phyloP scores from a whole-genome alignment of 345 rosid genomes.

The Hypericum perforatum region DNA sequence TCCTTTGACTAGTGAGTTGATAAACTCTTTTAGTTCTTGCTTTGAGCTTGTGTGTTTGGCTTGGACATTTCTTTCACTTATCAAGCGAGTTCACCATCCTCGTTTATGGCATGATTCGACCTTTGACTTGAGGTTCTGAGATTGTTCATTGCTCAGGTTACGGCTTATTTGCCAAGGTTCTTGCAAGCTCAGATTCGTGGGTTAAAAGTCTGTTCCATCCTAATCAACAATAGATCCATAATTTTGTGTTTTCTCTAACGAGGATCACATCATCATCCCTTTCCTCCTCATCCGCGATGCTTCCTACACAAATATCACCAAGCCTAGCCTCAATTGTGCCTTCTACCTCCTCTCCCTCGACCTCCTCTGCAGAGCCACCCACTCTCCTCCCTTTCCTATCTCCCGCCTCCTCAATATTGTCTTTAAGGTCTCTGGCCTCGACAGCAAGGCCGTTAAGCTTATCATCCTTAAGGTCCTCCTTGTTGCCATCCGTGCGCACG shows the following conservation, averaged over 20 bases:
- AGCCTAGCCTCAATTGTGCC: constrained; percentile 75
- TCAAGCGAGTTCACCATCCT: too few relatives aligned
- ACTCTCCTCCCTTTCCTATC: constrained; percentile 18
- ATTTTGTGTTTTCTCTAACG: too few relatives aligned
- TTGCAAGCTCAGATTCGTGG: too few relatives aligned
- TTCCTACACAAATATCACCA: constrained; percentile 52
- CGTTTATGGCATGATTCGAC: too few relatives aligned
- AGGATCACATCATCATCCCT: constrained; percentile 53
- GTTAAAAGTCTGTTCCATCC: too few relatives aligned
- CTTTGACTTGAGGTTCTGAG: too few relatives aligned
- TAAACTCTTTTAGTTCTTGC: too few relatives aligned
- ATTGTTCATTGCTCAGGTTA: constrained; percentile 48
- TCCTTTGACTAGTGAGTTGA: too few relatives aligned
- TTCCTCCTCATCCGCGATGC: constrained; percentile 63
- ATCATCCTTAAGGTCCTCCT: constrained; percentile 66
- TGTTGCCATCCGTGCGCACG: constrained; percentile 67
- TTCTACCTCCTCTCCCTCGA: constrained; percentile 67
- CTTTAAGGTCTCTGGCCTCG: constrained; percentile 54
- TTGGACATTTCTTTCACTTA: too few relatives aligned
- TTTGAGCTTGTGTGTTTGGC: too few relatives aligned
- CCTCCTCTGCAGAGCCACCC: constrained; percentile 53
- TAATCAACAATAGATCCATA: too few relatives aligned
- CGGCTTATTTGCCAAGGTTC: too few relatives aligned
- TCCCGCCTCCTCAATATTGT: constrained; percentile 37
- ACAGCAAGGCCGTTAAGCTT: constrained; percentile 67